A percentile compares a stretch with the other conserved stretches of the same genome.
phyloP scores from a whole-genome alignment of 306 rosid species.

The Prunus mira region DNA sequence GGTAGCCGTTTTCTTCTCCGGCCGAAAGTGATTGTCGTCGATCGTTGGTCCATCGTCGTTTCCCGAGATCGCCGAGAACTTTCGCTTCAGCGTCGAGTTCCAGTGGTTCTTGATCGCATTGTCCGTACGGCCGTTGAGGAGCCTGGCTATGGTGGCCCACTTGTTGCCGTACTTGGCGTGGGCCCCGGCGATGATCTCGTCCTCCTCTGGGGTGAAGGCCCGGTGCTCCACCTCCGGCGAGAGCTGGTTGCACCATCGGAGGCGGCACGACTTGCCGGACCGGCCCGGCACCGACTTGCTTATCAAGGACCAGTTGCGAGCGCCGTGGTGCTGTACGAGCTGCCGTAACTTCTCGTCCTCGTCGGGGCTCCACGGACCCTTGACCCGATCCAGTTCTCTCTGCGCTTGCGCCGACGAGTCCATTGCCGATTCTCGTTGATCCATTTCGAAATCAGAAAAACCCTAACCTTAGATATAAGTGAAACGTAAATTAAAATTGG shows the following conservation, averaged over 20 bases:
- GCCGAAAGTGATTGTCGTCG: background rate
- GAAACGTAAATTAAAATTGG: background rate
- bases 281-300: conserved; percentile 46
- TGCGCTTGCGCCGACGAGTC: conserved; percentile 7
- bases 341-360: conserved; percentile 43
- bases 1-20: conserved; percentile 22
- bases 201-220: conserved; percentile 46
- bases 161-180: conserved; percentile 48
- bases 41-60: background rate
- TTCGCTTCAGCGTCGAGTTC: conserved; percentile 27
- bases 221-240: conserved; percentile 60
- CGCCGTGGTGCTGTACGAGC: conserved; percentile 37
- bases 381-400: conserved; percentile 39
- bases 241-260: conserved; percentile 66
- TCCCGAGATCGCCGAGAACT: conserved; percentile 22
- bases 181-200: conserved; percentile 32
- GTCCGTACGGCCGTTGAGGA: conserved; percentile 58
- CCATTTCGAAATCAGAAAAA: background rate
- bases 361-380: conserved; percentile 59
- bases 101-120: conserved; percentile 64
- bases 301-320: conserved; percentile 53
- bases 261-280: conserved; percentile 59
- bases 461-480: conserved; percentile 5
- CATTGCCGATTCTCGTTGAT: conserved; percentile 14
- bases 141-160: conserved; percentile 68